These are phyloP conservation scores for Yamadazyma siamensis DNA, from an alignment of 1,139 yeast genomes.

Conservation along the genomic window DNA sequence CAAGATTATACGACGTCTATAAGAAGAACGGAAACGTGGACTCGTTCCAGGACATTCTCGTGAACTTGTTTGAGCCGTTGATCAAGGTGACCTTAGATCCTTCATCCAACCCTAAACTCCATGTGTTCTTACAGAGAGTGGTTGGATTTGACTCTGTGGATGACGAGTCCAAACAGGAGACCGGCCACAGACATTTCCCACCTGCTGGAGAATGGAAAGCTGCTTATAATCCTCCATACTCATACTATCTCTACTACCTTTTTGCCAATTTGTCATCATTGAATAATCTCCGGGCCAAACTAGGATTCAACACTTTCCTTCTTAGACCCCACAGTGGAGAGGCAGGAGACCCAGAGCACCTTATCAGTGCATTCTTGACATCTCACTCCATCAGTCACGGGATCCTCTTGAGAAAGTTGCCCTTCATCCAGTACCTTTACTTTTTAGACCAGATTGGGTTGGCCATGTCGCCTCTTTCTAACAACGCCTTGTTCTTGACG, in stretches of 20 bases:
- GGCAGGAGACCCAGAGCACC: constrained; percentile 98
- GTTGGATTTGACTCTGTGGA: constrained; percentile 98
- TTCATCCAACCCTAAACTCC: constrained; percentile 78
- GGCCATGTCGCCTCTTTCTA: constrained; percentile 98
- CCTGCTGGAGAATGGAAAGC: constrained; percentile 78
- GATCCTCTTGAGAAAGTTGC: constrained; percentile 84
- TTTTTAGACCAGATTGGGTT: constrained; percentile 93
- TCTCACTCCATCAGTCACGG: constrained; percentile 96
- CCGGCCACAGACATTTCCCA: constrained; percentile 78
- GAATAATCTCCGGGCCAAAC: constrained; percentile 72
- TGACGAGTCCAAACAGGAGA: constrained; percentile 91
- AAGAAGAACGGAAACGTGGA: constrained; percentile 69
- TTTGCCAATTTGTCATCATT: constrained; percentile 83
- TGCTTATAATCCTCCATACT: constrained; percentile 89
- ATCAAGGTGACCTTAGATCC: constrained; percentile 90
- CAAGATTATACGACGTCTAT: constrained; percentile 88
- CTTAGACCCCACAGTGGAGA: constrained; percentile 98
- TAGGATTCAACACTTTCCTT: constrained; percentile 83
- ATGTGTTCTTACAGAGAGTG: constrained; percentile 85
- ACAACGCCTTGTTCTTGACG: constrained; percentile 91
- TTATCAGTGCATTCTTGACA: constrained; percentile 83
- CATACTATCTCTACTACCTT: constrained; percentile 86
- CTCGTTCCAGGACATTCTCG: constrained; percentile 72
- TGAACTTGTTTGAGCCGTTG: constrained; percentile 82
- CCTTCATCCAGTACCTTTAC: constrained; percentile 89